These are phyloP conservation scores for Aspergillus heteromorphus DNA, from an alignment of 495 filamentous ascomycete genomes.

Conservation along the genomic window DNA sequence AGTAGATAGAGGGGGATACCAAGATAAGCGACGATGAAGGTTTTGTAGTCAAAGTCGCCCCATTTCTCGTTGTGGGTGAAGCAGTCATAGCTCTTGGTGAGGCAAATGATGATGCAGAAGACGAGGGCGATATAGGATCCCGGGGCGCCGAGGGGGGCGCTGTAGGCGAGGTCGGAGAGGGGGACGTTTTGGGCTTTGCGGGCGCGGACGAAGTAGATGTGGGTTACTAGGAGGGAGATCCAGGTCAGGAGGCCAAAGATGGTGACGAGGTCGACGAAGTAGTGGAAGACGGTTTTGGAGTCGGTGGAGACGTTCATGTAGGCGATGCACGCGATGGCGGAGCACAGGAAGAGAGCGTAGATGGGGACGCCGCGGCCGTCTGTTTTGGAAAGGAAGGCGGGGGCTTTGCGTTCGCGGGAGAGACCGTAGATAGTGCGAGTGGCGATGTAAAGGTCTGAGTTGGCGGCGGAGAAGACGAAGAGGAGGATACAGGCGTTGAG, in stretches of 20 bases:
- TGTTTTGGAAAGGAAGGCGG: slow-evolving; percentile 62
- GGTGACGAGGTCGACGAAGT: slow-evolving; percentile 81
- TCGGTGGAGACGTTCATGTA: slow-evolving; percentile 72
- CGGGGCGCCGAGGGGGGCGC: slow-evolving; percentile 60
- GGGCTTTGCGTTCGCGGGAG: slow-evolving; percentile 71
- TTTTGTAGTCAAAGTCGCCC: slow-evolving; percentile 60
- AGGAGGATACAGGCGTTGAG: slow-evolving; percentile 66
- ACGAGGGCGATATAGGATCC: slow-evolving; percentile 64
- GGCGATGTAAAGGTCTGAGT: slow-evolving; percentile 71
- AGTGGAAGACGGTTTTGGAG: slow-evolving; percentile 66
- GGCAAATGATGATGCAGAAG: slow-evolving; percentile 63
- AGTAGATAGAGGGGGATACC: slow-evolving; percentile 75
- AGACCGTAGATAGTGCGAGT: slow-evolving; percentile 77
- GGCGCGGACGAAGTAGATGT: slow-evolving; percentile 73
- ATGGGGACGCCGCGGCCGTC: slow-evolving; percentile 73
- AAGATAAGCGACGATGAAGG: slow-evolving; percentile 76
- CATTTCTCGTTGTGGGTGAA: slow-evolving; percentile 51
- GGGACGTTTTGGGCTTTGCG: slow-evolving; percentile 68
- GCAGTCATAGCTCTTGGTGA: slow-evolving; percentile 75
- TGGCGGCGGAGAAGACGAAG: slow-evolving; percentile 75
- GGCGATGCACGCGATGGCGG: slow-evolving; percentile 61
- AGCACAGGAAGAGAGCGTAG: slow-evolving; percentile 56
- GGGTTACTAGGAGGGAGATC: slow-evolving; percentile 78
- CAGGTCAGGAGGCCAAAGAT: slow-evolving; percentile 78
- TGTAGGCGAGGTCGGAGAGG: slow-evolving; percentile 60